Conservation (phyloP, 768 basidiomycete genomes). For the Auriculariales sp. region DNA sequence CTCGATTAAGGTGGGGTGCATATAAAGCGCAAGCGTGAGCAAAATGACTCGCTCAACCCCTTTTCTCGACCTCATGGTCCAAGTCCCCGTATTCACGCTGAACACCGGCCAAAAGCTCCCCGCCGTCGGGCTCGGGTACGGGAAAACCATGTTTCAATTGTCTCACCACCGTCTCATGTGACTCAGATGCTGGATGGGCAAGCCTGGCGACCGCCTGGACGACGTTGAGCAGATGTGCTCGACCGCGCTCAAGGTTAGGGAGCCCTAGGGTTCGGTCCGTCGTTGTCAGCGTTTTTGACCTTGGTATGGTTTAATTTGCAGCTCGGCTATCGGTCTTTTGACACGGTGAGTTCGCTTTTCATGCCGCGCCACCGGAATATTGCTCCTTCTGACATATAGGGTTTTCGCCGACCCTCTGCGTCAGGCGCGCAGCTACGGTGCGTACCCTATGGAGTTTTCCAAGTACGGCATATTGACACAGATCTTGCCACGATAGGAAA, state of each 20-base stretch:
- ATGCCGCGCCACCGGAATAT: too few relatives aligned
- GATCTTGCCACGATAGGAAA: conserved; percentile 33
- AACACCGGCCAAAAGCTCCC: conserved; percentile 6
- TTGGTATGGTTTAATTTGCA: conserved; percentile 7
- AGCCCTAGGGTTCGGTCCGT: too few relatives aligned
- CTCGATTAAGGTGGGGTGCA: too few relatives aligned
- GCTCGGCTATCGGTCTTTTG: conserved; percentile 33
- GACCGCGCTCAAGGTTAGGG: conserved; percentile 6
- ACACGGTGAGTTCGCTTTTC: conserved; percentile 13
- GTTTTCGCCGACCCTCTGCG: too few relatives aligned
- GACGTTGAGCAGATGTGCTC: conserved; percentile 4
- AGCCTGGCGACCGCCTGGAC: conserved; percentile 2
- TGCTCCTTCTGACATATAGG: too few relatives aligned
- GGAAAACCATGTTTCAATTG: not conserved
- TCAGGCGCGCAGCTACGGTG: not conserved
- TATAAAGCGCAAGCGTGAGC: too few relatives aligned
- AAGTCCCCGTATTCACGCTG: conserved; percentile 5
- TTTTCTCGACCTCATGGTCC: too few relatives aligned
- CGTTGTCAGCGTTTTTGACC: too few relatives aligned
- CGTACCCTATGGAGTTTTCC: not conserved
- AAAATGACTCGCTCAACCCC: too few relatives aligned
- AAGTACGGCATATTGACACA: not conserved
- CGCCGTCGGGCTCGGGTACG: conserved; percentile 5
- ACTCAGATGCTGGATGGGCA: conserved; percentile 8
- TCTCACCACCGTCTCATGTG: not conserved